phyloP scores from a whole-genome alignment of 306 rosid species.

The Cucurbita pepo region DNA sequence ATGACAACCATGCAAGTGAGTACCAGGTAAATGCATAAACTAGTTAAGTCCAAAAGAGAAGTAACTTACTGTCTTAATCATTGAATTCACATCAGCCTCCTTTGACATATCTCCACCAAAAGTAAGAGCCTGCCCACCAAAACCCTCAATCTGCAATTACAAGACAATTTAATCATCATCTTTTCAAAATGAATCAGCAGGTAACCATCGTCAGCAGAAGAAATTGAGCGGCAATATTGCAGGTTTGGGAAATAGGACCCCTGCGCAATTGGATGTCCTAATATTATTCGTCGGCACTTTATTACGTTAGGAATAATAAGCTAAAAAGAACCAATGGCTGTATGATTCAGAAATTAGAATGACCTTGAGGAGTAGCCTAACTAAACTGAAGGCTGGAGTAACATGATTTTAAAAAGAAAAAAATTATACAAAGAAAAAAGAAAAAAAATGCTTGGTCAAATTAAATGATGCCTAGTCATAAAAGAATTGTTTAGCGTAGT shows the following conservation, averaged over 20 bases:
- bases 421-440: no score
- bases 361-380: neutral
- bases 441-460: neutral
- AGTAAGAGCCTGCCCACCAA: slow-evolving; percentile 75
- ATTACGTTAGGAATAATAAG: neutral
- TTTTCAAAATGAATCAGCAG: neutral
- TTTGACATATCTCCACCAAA: slow-evolving; percentile 88
- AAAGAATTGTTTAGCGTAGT: neutral
- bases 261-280: neutral
- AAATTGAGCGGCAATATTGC: neutral
- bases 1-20: slow-evolving; percentile 18
- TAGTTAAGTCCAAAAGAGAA: slow-evolving; percentile 2
- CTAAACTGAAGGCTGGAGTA: neutral
- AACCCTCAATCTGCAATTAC: slow-evolving; percentile 51
- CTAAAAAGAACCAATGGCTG: no score
- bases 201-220: neutral
- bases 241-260: neutral
- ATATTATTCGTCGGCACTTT: neutral
- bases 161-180: neutral
- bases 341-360: neutral
- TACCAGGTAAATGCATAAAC: slow-evolving; percentile 14
- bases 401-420: neutral
- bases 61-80: slow-evolving; percentile 71
- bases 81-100: slow-evolving; percentile 71
- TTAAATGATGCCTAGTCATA: neutral